Percentiles rank a stretch among this genome's conserved stretches.
Evolutionary conservation across 202 grass and related monocot species (phyloP).

Genomic region (Dendrocalamus latiflorus): DNA sequence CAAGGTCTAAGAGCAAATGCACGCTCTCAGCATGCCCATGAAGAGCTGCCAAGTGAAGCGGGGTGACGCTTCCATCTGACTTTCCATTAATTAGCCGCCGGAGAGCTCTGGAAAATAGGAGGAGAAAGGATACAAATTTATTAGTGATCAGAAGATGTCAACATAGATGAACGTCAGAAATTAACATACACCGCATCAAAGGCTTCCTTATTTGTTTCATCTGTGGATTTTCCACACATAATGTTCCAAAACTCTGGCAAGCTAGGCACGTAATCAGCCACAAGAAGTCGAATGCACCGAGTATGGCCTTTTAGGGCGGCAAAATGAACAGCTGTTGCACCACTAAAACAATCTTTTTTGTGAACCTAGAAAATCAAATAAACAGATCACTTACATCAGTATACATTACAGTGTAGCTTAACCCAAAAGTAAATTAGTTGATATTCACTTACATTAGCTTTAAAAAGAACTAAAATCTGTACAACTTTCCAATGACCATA

Average conservation of each 20-base stretch:
- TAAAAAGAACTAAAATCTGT: constrained; percentile 92
- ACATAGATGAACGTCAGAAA: constrained; percentile 36
- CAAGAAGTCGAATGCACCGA: constrained; percentile 80
- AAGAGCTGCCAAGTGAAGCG: constrained; percentile 88
- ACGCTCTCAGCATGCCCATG: constrained; percentile 79
- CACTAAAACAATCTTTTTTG: constrained; percentile 88
- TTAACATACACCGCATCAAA: constrained; percentile 67
- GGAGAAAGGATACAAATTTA: constrained; percentile 20
- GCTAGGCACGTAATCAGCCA: constrained; percentile 82
- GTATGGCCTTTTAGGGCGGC: constrained; percentile 85
- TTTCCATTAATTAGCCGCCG: constrained; percentile 68
- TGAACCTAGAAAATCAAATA: constrained; percentile 65
- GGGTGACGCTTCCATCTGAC: constrained; percentile 84
- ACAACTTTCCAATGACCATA: constrained; percentile 98
- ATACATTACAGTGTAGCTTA: neutral
- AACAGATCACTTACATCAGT: constrained; percentile 24
- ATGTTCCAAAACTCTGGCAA: constrained; percentile 73
- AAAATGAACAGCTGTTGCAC: constrained; percentile 87
- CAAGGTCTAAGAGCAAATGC: constrained; percentile 86
- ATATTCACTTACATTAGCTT: constrained; percentile 84
- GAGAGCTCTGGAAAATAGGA: constrained; percentile 49
- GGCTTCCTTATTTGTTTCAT: constrained; percentile 37
- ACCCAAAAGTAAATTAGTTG: constrained; percentile 8
- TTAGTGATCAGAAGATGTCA: constrained; percentile 17
- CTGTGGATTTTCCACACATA: constrained; percentile 48